A percentile compares a stretch with the other conserved stretches of the same genome.
These are phyloP conservation scores for Neurospora intermedia DNA, from an alignment of 495 filamentous ascomycete species.

Conservation along the genomic window DNA sequence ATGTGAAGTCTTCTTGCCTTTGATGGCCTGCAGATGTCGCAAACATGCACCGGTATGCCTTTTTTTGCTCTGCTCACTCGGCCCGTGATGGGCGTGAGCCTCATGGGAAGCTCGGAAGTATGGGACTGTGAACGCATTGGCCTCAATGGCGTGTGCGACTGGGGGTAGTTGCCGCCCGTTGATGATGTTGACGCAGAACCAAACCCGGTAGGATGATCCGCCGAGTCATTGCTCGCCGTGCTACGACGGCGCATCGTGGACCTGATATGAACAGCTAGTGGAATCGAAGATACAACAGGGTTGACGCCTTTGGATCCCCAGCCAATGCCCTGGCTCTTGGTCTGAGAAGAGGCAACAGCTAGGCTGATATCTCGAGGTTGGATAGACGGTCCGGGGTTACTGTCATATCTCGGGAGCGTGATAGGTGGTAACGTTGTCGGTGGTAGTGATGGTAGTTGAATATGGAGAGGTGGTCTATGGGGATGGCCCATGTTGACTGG, in stretches of 20 bases:
- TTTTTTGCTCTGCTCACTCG: conserved; percentile 77
- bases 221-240: conserved; percentile 34
- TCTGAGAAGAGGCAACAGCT: conserved; percentile 16
- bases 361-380: conserved; percentile 21
- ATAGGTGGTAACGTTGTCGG: not conserved
- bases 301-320: conserved; percentile 9
- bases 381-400: conserved; percentile 11
- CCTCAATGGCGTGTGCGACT: conserved; percentile 24
- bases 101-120: conserved; percentile 33
- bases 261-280: conserved; percentile 4
- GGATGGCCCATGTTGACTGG: conserved; percentile 18
- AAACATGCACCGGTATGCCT: conserved; percentile 67
- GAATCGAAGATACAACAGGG: conserved; percentile 4
- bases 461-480: conserved; percentile 5
- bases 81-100: conserved; percentile 59
- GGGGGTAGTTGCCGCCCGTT: conserved; percentile 9
- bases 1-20: conserved; percentile 39
- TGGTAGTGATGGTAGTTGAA: conserved; percentile 8
- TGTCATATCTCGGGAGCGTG: conserved; percentile 17
- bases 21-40: conserved; percentile 49
- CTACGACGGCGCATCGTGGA: conserved; percentile 28
- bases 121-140: conserved; percentile 25
- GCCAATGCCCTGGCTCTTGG: conserved; percentile 14
- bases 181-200: conserved; percentile 24
- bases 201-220: conserved; percentile 32